phyloP scores from a whole-genome alignment of 2,329 filamentous ascomycete genomes.

The Teratosphaeria zuluensis region DNA sequence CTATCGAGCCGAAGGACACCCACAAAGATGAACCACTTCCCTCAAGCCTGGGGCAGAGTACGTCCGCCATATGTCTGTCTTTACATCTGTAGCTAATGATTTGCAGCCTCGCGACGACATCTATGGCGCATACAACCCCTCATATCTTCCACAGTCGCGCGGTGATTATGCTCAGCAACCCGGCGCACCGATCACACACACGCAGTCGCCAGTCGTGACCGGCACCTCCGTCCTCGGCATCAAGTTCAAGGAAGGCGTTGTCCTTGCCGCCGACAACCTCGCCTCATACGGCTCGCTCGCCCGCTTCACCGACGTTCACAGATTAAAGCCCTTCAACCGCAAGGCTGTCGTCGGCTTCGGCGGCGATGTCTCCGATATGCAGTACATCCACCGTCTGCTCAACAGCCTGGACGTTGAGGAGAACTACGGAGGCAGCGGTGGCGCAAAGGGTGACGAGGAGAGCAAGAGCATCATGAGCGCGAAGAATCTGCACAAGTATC shows the following conservation, averaged over 20 bases:
- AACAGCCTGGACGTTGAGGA: constrained; percentile 78
- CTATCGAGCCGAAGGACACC: background rate
- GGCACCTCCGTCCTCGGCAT: constrained; percentile 90
- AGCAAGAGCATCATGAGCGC: constrained; percentile 54
- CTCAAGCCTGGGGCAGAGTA: constrained; percentile 58
- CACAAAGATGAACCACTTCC: constrained; percentile 52
- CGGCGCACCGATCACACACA: constrained; percentile 64
- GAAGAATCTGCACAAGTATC: constrained; percentile 91
- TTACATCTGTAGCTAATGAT: constrained; percentile 26
- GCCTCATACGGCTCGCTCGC: constrained; percentile 94
- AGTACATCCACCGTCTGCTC: constrained; percentile 90
- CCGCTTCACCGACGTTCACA: constrained; percentile 93
- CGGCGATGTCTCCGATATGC: constrained; percentile 98
- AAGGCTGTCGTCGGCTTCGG: constrained; percentile 84
- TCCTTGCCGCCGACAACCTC: constrained; percentile 93
- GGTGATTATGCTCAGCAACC: constrained; percentile 16
- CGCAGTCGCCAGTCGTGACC: constrained; percentile 86
- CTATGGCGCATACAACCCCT: constrained; percentile 85
- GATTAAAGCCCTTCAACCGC: constrained; percentile 78
- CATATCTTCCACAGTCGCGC: constrained; percentile 63
- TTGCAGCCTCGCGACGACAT: constrained; percentile 87
- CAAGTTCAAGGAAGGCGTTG: constrained; percentile 93
- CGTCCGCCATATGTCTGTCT: constrained; percentile 27
- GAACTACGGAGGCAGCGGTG: constrained; percentile 55
- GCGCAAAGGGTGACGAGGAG: constrained; percentile 44